Conservation (phyloP, 2,329 filamentous ascomycete species). For the Trematosphaeria pertusa region DNA sequence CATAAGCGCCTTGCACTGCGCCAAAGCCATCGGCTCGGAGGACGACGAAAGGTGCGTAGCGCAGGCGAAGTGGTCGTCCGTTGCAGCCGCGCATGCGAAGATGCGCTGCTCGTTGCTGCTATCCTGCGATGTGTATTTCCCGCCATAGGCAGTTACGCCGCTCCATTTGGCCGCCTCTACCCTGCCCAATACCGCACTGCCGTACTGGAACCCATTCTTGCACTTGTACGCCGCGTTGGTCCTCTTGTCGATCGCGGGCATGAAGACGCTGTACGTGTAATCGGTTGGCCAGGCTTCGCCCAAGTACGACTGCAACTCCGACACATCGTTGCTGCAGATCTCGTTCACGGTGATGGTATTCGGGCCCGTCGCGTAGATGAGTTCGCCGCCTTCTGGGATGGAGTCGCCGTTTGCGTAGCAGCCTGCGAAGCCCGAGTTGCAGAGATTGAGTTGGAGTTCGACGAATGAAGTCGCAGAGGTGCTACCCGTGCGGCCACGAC, state of each 20-base stretch:
- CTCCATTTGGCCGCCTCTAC: conserved; percentile 1
- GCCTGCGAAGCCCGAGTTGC: conserved; percentile 14
- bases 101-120: conserved; percentile 7
- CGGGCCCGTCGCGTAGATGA: conserved; percentile 11
- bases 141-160: conserved; percentile 7
- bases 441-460: conserved; percentile 16
- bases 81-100: conserved; percentile 6
- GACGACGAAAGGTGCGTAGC: conserved; percentile 5
- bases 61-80: conserved; percentile 7
- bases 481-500: conserved; percentile 13
- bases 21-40: conserved; percentile 4
- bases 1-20: conserved; percentile 13
- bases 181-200: conserved; percentile 11
- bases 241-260: conserved; percentile 13
- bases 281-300: conserved; percentile 14
- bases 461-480: conserved; percentile 9
- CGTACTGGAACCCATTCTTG: conserved; percentile 11
- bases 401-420: conserved; percentile 12
- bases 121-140: conserved; percentile 4
- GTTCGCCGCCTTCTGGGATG: conserved; percentile 13
- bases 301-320: conserved; percentile 5
- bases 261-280: conserved; percentile 15
- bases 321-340: conserved; percentile 11
- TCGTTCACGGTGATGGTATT: conserved; percentile 16
- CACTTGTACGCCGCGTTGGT: conserved; percentile 9